Percentiles rank a stretch among this genome's conserved stretches.
phyloP scores from a whole-genome alignment of 345 rosid genomes.

The Acer saccharum region DNA sequence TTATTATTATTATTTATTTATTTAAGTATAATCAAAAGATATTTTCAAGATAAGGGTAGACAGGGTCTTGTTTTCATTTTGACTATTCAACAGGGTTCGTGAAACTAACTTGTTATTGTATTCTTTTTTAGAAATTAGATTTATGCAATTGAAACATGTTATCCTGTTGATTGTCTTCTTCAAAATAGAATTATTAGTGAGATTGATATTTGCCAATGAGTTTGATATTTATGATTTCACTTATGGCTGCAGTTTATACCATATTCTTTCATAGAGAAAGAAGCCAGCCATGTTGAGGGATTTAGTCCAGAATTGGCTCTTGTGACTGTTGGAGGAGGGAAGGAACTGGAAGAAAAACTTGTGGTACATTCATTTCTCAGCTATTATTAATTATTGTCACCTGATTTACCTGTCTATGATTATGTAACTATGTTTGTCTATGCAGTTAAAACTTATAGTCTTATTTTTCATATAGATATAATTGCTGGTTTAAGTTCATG shows the following conservation, averaged over 20 bases:
- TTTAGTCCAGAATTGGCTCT: conserved; percentile 92
- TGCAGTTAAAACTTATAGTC: conserved; percentile 2
- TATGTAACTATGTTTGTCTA: not conserved
- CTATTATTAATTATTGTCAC: too few species aligned
- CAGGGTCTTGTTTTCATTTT: not conserved
- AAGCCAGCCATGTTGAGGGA: conserved; percentile 95
- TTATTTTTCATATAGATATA: conserved; percentile 7
- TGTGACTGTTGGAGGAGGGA: conserved; percentile 89
- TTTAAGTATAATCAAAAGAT: not conserved
- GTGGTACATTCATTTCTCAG: conserved; percentile 57
- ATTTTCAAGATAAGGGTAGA: not conserved
- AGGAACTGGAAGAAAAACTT: conserved; percentile 96
- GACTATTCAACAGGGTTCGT: not conserved
- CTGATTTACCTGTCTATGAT: conserved; percentile 14
- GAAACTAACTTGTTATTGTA: not conserved
- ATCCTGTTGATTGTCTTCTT: not conserved
- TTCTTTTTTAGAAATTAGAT: not conserved
- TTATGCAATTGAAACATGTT: not conserved
- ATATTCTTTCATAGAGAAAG: conserved; percentile 94
- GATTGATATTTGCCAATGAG: conserved; percentile 4
- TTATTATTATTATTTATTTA: too few species aligned
- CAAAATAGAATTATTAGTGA: not conserved
- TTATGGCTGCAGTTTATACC: conserved; percentile 74
- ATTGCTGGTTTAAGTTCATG: conserved; percentile 22
- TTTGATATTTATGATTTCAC: conserved; percentile 17